Percentiles rank a stretch among this genome's conserved stretches.
Evolutionary conservation across 2,329 filamentous ascomycete species (phyloP).

Genomic region (Monilinia aucupariae): DNA sequence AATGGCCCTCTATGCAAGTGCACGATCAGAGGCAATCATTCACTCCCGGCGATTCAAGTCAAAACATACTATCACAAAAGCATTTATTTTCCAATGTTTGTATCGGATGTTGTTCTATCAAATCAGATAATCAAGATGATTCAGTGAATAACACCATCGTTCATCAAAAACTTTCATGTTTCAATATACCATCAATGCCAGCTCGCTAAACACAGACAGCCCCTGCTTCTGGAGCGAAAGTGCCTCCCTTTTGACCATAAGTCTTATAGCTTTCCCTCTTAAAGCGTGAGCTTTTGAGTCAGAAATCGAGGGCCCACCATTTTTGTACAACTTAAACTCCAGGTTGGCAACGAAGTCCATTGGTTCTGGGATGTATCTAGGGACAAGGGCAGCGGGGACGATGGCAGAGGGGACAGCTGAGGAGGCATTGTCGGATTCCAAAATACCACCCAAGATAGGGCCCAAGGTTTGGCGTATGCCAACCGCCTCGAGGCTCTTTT

Average conservation of each 20-base stretch:
- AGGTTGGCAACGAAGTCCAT: not conserved
- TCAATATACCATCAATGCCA: too few relatives aligned
- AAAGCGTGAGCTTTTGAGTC: too few relatives aligned
- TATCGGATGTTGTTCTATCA: too few relatives aligned
- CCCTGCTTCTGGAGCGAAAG: too few relatives aligned
- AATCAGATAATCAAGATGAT: too few relatives aligned
- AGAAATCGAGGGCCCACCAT: too few relatives aligned
- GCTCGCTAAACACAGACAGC: too few relatives aligned
- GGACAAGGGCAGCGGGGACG: not conserved
- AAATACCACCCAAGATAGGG: not conserved
- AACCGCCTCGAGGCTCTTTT: not conserved
- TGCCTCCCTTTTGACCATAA: too few relatives aligned
- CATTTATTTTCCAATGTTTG: not conserved
- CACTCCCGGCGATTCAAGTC: not conserved
- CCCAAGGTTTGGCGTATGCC: not conserved
- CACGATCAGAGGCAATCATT: not conserved
- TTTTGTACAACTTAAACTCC: not conserved
- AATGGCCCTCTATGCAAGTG: not conserved
- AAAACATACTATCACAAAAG: not conserved
- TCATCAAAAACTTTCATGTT: too few relatives aligned
- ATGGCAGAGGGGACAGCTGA: not conserved
- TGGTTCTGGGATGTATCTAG: not conserved
- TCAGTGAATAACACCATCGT: too few relatives aligned
- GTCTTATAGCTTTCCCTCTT: too few relatives aligned
- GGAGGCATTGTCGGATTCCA: not conserved